Conservation (phyloP, 352 stramenopile genomes). For the Pseudoperonospora humuli region DNA sequence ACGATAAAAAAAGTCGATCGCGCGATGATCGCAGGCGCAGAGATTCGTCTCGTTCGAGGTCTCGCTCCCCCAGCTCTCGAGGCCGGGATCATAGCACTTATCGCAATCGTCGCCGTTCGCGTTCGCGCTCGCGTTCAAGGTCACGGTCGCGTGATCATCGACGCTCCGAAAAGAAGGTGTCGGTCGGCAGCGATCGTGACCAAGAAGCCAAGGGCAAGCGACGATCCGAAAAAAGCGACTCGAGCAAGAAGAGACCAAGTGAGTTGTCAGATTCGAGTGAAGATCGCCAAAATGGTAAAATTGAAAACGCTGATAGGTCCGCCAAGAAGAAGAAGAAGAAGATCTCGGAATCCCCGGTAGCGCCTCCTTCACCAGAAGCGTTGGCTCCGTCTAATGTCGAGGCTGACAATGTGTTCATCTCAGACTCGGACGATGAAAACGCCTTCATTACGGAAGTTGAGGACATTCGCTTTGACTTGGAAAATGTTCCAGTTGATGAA, state of each 20-base stretch:
- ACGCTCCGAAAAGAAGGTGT: constrained; percentile 2
- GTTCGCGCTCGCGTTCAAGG: constrained; percentile 16
- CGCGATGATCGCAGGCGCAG: constrained; percentile 18
- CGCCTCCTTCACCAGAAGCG: constrained; percentile 5
- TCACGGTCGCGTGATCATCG: constrained; percentile 20
- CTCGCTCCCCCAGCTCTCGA: constrained; percentile 22
- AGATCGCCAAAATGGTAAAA: constrained; percentile 12
- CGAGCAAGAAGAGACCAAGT: constrained; percentile 5
- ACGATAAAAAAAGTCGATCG: constrained; percentile 7
- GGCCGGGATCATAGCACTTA: constrained; percentile 14
- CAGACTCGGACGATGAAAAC: constrained; percentile 39
- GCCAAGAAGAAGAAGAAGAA: constrained; percentile 31
- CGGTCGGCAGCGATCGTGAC: constrained; percentile 10
- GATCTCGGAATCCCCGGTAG: background rate
- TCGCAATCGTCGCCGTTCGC: constrained; percentile 10
- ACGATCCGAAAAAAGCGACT: background rate
- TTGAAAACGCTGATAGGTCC: constrained; percentile 4
- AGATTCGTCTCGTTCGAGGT: constrained; percentile 28
- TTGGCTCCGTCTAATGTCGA: constrained; percentile 29
- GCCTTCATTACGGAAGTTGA: constrained; percentile 16
- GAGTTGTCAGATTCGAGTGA: constrained; percentile 7
- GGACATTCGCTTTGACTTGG: constrained; percentile 53
- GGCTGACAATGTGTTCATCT: constrained; percentile 33
- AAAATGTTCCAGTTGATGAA: constrained; percentile 33
- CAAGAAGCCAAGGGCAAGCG: constrained; percentile 4